These are phyloP conservation scores for Penicillium sclerotiorum DNA, from an alignment of 2,329 filamentous ascomycete species.

Conservation along the genomic window DNA sequence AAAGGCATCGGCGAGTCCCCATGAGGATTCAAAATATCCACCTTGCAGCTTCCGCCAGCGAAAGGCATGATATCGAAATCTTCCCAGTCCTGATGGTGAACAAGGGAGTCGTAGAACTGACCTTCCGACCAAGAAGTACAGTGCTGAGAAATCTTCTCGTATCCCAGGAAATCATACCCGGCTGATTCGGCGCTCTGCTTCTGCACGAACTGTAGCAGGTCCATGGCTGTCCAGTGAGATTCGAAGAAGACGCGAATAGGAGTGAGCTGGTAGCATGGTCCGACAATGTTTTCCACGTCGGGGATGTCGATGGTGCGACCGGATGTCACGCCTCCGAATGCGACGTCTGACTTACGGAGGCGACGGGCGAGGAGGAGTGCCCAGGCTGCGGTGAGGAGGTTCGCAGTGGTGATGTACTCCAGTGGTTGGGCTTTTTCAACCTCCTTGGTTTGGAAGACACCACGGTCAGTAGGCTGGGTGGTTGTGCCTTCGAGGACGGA, in stretches of 20 bases:
- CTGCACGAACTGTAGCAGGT: constrained; percentile 55
- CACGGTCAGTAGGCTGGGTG: constrained; percentile 23
- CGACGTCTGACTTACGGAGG: constrained; percentile 54
- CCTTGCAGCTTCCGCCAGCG: constrained; percentile 39
- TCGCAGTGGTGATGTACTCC: constrained; percentile 61
- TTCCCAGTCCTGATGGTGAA: constrained; percentile 61
- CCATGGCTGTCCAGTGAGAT: constrained; percentile 49
- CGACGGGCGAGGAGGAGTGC: constrained; percentile 60
- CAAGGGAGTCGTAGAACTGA: constrained; percentile 58
- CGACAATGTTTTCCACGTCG: constrained; percentile 58
- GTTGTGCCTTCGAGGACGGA: constrained; percentile 28
- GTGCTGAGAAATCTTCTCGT: constrained; percentile 51
- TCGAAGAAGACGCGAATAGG: constrained; percentile 61
- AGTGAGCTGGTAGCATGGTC: constrained; percentile 59
- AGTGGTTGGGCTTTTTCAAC: constrained; percentile 48
- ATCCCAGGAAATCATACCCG: constrained; percentile 56
- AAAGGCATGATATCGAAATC: constrained; percentile 59
- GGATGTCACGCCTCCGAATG: constrained; percentile 65
- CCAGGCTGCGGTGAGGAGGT: constrained; percentile 65
- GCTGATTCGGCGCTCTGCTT: constrained; percentile 56
- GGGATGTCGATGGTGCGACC: constrained; percentile 61
- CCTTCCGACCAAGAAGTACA: constrained; percentile 51
- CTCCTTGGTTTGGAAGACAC: constrained; percentile 26
- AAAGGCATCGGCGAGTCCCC: constrained; percentile 46
- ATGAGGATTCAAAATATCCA: constrained; percentile 64